Percentiles rank a stretch among this genome's conserved stretches.
phyloP scores from a whole-genome alignment of 208 protist species.

The Trypanosoma scelopori region DNA sequence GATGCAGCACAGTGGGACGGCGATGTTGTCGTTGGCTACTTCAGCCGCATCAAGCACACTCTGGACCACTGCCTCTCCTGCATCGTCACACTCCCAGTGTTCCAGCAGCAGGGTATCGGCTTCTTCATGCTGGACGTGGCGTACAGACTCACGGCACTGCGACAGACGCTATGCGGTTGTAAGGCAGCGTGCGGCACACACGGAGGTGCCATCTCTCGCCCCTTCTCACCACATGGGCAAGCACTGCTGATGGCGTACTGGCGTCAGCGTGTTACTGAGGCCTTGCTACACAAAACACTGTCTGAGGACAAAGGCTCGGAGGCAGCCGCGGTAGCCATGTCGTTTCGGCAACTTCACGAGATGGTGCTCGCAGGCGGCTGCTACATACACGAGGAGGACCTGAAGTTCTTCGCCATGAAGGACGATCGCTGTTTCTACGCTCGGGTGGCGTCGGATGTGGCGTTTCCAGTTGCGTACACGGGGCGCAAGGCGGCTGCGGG shows the following conservation, averaged over 20 bases:
- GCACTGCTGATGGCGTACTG: slow-evolving; percentile 67
- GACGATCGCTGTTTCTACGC: slow-evolving; percentile 37
- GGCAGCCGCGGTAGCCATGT: neutral
- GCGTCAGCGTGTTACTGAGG: slow-evolving; percentile 35
- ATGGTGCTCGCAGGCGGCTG: slow-evolving; percentile 18
- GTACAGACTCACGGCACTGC: slow-evolving; percentile 51
- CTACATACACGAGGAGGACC: slow-evolving; percentile 38
- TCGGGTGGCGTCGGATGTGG: neutral
- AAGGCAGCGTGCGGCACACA: slow-evolving; percentile 35
- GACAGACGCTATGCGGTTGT: slow-evolving; percentile 55
- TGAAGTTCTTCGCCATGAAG: slow-evolving; percentile 33
- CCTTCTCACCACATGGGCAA: slow-evolving; percentile 70
- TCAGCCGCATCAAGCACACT: slow-evolving; percentile 61
- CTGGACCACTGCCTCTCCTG: slow-evolving; percentile 69
- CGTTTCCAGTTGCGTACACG: neutral
- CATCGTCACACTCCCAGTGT: slow-evolving; percentile 67
- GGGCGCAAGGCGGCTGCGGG: neutral
- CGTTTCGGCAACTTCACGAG: slow-evolving; percentile 10
- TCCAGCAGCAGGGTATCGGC: slow-evolving; percentile 51
- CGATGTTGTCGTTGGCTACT: slow-evolving; percentile 62
- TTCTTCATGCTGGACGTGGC: slow-evolving; percentile 65
- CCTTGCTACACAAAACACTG: neutral
- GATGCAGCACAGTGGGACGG: slow-evolving; percentile 58
- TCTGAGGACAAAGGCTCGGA: neutral
- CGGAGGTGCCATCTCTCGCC: slow-evolving; percentile 58